These are phyloP conservation scores for Aureoboletus auriporus DNA, from an alignment of 768 basidiomycete genomes.

Conservation along the genomic window DNA sequence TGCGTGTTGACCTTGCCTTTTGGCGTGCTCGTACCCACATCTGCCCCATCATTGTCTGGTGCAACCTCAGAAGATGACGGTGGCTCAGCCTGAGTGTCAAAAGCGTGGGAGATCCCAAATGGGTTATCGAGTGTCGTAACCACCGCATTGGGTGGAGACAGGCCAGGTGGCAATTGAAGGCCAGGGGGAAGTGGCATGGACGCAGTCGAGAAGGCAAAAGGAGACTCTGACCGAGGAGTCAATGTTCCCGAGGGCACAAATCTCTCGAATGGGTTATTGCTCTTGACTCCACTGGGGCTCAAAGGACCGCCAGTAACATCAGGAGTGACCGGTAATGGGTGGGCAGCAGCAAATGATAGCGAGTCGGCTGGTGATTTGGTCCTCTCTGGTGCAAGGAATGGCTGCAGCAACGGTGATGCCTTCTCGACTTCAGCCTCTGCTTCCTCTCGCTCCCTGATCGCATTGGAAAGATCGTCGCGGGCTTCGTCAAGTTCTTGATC, in stretches of 20 bases:
- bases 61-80: constrained; percentile 11
- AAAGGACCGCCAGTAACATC: constrained; percentile 43
- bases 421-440: constrained; percentile 49
- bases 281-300: constrained; percentile 51
- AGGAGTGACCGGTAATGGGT: constrained; percentile 71
- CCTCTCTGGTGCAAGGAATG: constrained; percentile 24
- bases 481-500: constrained; percentile 74
- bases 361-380: constrained; percentile 44
- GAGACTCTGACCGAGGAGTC: constrained; percentile 51
- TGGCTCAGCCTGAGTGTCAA: constrained; percentile 14
- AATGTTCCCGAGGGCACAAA: constrained; percentile 44
- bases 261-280: constrained; percentile 90
- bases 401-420: constrained; percentile 7
- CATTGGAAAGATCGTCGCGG: constrained; percentile 45
- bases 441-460: constrained; percentile 53
- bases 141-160: constrained; percentile 4
- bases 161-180: constrained; percentile 10
- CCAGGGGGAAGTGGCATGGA: constrained; percentile 36
- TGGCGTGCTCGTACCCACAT: constrained; percentile 20
- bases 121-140: constrained; percentile 38
- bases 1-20: constrained; percentile 4
- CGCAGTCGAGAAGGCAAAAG: constrained; percentile 49
- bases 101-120: constrained; percentile 44
- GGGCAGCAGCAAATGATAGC: constrained; percentile 58
- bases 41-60: constrained; percentile 19